Evolutionary conservation across 1,284 basidiomycete genomes (phyloP).

Genomic region (Puccinia novopanici): DNA sequence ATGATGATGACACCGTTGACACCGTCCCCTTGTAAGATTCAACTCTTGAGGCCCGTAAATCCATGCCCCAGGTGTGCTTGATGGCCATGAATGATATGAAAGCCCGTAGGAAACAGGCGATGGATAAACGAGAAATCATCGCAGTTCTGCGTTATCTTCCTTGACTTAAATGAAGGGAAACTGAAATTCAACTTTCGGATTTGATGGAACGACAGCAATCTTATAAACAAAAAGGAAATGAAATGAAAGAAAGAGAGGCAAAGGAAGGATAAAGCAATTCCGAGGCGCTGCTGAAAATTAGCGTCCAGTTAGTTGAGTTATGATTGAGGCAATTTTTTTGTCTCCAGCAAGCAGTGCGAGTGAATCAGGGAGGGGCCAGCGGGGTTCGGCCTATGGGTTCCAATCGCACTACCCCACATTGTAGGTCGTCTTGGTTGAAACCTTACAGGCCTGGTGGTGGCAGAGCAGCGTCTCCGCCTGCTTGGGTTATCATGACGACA

Average conservation of each 20-base stretch:
- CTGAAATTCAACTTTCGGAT: background rate
- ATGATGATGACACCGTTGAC: too few relatives aligned
- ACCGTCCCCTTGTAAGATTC: background rate
- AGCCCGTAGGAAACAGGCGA: background rate
- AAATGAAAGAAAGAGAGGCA: background rate
- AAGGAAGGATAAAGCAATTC: background rate
- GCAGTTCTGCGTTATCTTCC: background rate
- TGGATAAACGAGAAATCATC: background rate
- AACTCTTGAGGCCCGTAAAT: constrained; percentile 1
- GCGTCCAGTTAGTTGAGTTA: background rate
- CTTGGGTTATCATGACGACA: background rate
- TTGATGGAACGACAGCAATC: background rate
- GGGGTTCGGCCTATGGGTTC: too few relatives aligned
- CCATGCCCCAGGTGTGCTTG: background rate
- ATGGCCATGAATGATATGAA: background rate
- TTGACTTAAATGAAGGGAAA: background rate
- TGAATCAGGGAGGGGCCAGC: background rate
- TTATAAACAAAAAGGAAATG: background rate
- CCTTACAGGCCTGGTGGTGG: background rate
- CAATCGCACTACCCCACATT: too few relatives aligned
- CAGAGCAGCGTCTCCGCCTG: background rate
- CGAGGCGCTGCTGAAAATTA: background rate
- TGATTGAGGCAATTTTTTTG: background rate
- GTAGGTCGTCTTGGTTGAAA: background rate
- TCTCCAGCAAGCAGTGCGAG: background rate